These are phyloP conservation scores for Yamadazyma kitorensis DNA, from an alignment of 805 yeast genomes.

Conservation along the genomic window DNA sequence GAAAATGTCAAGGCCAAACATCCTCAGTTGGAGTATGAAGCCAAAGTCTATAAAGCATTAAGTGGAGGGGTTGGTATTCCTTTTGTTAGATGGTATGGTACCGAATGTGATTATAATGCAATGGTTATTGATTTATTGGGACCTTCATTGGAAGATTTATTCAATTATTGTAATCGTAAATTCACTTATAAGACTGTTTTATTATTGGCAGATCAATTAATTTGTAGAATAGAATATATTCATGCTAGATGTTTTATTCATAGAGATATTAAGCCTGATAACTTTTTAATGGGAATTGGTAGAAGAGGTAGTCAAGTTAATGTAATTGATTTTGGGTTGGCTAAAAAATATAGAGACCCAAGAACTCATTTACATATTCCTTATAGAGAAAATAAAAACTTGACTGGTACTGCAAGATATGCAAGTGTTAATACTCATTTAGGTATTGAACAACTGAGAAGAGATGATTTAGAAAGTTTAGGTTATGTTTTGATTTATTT, in stretches of 20 bases:
- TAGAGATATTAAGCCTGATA: constrained; percentile 82
- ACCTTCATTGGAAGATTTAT: constrained; percentile 91
- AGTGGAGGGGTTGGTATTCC: constrained; percentile 98
- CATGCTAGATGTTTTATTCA: constrained; percentile 92
- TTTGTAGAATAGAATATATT: constrained; percentile 90
- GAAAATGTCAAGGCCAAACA: constrained; percentile 90
- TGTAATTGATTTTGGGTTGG: constrained; percentile 91
- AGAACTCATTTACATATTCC: constrained; percentile 93
- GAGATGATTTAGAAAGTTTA: constrained; percentile 93
- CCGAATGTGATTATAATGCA: constrained; percentile 94
- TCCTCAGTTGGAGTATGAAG: constrained; percentile 96
- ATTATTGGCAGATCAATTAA: constrained; percentile 88
- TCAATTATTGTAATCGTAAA: constrained; percentile 92
- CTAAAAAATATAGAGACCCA: constrained; percentile 92
- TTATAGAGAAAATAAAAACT: constrained; percentile 91
- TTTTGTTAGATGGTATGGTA: constrained; percentile 91
- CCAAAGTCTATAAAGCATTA: constrained; percentile 88
- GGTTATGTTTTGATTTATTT: constrained; percentile 94
- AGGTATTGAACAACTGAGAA: constrained; percentile 94
- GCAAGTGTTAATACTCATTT: constrained; percentile 94
- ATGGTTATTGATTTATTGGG: constrained; percentile 96
- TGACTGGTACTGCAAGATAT: constrained; percentile 97
- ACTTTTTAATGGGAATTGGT: constrained; percentile 85
- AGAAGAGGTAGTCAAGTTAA: constrained; percentile 93
- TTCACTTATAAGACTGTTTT: constrained; percentile 92